Conservation (phyloP, 2,329 filamentous ascomycete species). For the Capronia coronata region DNA sequence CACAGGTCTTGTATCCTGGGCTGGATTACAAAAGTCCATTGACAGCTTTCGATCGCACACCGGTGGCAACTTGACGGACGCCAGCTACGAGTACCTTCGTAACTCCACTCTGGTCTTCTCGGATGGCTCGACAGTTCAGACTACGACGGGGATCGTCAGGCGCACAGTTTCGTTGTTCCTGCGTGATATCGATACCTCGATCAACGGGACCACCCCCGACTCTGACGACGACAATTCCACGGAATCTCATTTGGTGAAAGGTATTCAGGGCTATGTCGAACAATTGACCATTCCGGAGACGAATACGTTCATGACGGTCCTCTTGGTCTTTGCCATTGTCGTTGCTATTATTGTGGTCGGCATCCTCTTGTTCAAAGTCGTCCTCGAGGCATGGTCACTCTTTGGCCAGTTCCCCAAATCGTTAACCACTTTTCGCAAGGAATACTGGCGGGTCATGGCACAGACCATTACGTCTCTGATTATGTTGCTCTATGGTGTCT, state of each 20-base stretch:
- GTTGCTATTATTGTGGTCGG: slow-evolving; percentile 76
- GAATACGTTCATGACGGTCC: slow-evolving; percentile 93
- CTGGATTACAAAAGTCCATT: slow-evolving; percentile 70
- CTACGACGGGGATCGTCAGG: slow-evolving; percentile 43
- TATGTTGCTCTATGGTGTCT: slow-evolving; percentile 84
- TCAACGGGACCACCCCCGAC: slow-evolving; percentile 27
- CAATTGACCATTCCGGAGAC: slow-evolving; percentile 75
- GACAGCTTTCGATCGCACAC: slow-evolving; percentile 74
- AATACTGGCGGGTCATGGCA: slow-evolving; percentile 90
- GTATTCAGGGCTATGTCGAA: slow-evolving; percentile 77
- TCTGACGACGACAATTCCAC: slow-evolving; percentile 37
- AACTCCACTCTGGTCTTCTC: slow-evolving; percentile 70
- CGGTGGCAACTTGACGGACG: slow-evolving; percentile 77
- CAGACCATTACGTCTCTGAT: slow-evolving; percentile 87
- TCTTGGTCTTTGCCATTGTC: slow-evolving; percentile 80
- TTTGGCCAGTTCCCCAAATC: slow-evolving; percentile 77
- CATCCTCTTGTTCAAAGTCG: slow-evolving; percentile 82
- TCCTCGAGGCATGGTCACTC: slow-evolving; percentile 86
- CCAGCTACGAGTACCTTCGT: slow-evolving; percentile 66
- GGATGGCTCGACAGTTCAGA: slow-evolving; percentile 51
- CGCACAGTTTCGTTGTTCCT: slow-evolving; percentile 52
- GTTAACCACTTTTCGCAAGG: slow-evolving; percentile 78
- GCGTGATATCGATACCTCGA: slow-evolving; percentile 44
- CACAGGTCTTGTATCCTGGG: slow-evolving; percentile 76
- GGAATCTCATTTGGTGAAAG: slow-evolving; percentile 55